Evolutionary conservation across 2,329 filamentous ascomycete genomes (phyloP).

Genomic region (Xylaria sp.): DNA sequence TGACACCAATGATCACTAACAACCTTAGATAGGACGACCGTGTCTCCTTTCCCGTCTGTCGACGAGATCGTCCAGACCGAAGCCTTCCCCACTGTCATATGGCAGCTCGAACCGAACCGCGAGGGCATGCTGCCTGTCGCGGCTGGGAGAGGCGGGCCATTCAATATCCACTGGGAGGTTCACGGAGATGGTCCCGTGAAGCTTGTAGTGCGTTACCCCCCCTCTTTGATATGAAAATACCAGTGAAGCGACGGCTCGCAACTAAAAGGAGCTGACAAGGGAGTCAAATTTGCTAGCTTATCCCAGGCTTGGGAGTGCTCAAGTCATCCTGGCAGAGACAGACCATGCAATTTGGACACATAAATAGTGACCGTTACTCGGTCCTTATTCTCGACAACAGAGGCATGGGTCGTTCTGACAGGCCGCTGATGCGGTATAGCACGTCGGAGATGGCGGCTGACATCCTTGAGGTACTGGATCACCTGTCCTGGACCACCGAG

Average conservation of each 20-base stretch:
- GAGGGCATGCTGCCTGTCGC: slow-evolving; percentile 72
- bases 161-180: slow-evolving; percentile 81
- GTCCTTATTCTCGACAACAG: slow-evolving; percentile 85
- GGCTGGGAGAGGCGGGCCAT: slow-evolving; percentile 75
- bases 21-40: slow-evolving; percentile 17
- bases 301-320: slow-evolving; percentile 81
- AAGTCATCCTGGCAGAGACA: slow-evolving; percentile 82
- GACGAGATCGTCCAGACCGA: slow-evolving; percentile 61
- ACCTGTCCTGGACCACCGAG: slow-evolving; percentile 71
- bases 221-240: not conserved
- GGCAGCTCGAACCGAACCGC: slow-evolving; percentile 73
- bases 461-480: slow-evolving; percentile 70
- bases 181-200: slow-evolving; percentile 79
- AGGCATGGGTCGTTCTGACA: slow-evolving; percentile 83
- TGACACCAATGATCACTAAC: slow-evolving; percentile 6
- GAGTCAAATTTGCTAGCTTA: slow-evolving; percentile 63
- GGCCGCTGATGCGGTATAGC: slow-evolving; percentile 80
- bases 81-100: slow-evolving; percentile 73
- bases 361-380: slow-evolving; percentile 72
- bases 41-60: slow-evolving; percentile 41
- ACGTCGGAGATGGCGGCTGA: slow-evolving; percentile 88
- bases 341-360: slow-evolving; percentile 83
- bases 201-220: slow-evolving; percentile 69
- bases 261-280: slow-evolving; percentile 13
- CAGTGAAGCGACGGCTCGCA: not conserved